These are phyloP conservation scores for Fusarium sp. DNA, from an alignment of 2,329 filamentous ascomycete genomes.

Conservation along the genomic window DNA sequence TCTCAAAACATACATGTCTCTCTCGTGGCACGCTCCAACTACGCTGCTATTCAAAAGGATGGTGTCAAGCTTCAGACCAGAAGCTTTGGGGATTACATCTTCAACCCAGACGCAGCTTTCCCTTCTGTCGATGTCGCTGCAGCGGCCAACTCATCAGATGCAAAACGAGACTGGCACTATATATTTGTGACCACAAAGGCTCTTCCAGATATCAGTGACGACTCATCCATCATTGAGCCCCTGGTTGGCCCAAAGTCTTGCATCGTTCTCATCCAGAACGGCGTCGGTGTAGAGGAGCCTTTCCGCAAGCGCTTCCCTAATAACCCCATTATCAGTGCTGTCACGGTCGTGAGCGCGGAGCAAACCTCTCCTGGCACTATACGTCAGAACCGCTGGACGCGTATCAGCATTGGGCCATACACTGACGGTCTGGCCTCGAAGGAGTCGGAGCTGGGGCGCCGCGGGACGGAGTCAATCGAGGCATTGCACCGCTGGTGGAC, in stretches of 20 bases:
- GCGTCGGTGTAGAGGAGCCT: constrained; percentile 76
- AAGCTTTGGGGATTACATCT: constrained; percentile 76
- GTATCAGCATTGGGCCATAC: constrained; percentile 78
- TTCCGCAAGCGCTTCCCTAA: constrained; percentile 72
- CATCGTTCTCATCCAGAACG: constrained; percentile 78
- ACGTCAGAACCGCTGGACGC: constrained; percentile 79
- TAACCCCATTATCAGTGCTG: constrained; percentile 73
- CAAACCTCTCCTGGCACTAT: constrained; percentile 74
- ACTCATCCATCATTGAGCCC: constrained; percentile 71
- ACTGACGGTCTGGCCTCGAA: constrained; percentile 62
- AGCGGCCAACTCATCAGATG: constrained; percentile 35
- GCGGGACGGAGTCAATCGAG: constrained; percentile 60
- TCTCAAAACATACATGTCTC: constrained; percentile 70
- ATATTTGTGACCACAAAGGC: constrained; percentile 79
- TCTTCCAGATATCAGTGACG: constrained; percentile 73
- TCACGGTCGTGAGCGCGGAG: constrained; percentile 77
- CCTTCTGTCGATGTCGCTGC: constrained; percentile 70
- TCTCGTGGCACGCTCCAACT: constrained; percentile 81
- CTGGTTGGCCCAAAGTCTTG: constrained; percentile 67
- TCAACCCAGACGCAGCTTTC: constrained; percentile 72
- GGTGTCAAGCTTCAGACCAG: constrained; percentile 76
- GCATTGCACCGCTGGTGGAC: constrained; percentile 68
- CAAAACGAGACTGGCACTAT: constrained; percentile 63
- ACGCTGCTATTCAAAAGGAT: constrained; percentile 69
- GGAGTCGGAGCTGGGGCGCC: constrained; percentile 50